Base-by-base conservation (phyloP, 768 basidiomycete genomes). In the Termitomyces sp. region DNA sequence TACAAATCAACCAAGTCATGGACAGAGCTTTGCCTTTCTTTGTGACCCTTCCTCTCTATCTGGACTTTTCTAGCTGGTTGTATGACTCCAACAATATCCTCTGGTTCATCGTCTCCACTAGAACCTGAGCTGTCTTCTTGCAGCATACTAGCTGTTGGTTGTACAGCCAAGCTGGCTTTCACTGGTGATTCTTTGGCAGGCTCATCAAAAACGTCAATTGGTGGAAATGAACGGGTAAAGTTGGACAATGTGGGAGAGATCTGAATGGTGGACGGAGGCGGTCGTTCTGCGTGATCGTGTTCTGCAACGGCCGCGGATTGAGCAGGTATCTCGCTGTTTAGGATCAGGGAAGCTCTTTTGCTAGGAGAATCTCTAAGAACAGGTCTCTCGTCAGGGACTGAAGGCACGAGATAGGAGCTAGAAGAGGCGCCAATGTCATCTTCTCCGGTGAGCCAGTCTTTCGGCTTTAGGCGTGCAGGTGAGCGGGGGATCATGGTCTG, bases 1-100 rank as follows among this genome's bases (percentile, higher is more conserved):
- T 87, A 92, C 29, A 92, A 69, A 67, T 88, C 87, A 29, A 92
- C 88, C 55, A 92, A 68, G 65, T 93, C 87, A 65, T 94, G 90
- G 24, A 92, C 90, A 13, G 92, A 92, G 64, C 84, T 87, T 74
- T 92, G 89, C 61, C 90, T 74, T 41, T 81, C 76, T 63, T 83
- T 84, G 44, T 57, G 60, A 6, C 73, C 69, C 63, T 70, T 78
- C 42, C 71, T 66, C 51, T 69, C 62, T 58, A 66, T 66, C 18
- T 67, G 62, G 33, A 63, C 57, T 51, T 57, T 61, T 46, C 64
- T 68, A 57, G 68, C 55, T 49, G 64, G 64, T 26, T 68, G 64
- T 20, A 57, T 63, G 52, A 68, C 61, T 34, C 72, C 69, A 50
- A 61, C 65, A 15, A 70, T 73, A 55, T 81, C 77, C 64, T 82